These are phyloP conservation scores for Pelargonium australe DNA, from an alignment of 441 rosid genomes.

Conservation along the genomic window DNA sequence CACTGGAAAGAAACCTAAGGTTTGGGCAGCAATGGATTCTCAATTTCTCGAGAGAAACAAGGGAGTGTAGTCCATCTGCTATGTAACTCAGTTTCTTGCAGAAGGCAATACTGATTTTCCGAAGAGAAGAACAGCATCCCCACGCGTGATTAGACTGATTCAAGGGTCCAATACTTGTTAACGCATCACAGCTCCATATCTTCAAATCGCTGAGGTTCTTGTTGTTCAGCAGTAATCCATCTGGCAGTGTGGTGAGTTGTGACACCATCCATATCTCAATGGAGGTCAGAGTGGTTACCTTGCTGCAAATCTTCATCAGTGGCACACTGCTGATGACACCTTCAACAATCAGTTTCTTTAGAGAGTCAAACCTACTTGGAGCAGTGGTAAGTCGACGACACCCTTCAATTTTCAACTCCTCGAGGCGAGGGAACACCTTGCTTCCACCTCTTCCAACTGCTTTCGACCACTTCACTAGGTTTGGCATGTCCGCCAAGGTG, in stretches of 20 bases:
- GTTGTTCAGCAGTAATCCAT: slow-evolving; percentile 7
- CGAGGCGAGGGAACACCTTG: slow-evolving; percentile 23
- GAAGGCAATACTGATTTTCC: slow-evolving; percentile 1
- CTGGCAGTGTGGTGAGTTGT: neutral
- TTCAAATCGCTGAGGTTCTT: neutral
- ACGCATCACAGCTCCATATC: slow-evolving; percentile 1
- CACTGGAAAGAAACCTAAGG: slow-evolving; percentile 10
- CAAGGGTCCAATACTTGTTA: slow-evolving; percentile 2
- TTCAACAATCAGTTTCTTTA: slow-evolving; percentile 4
- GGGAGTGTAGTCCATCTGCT: neutral
- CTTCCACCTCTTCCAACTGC: neutral
- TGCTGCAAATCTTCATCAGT: neutral
- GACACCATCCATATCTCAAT: slow-evolving; percentile 3
- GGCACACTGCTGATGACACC: neutral
- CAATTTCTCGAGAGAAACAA: slow-evolving; percentile 14
- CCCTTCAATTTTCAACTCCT: slow-evolving; percentile 1
- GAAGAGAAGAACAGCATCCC: slow-evolving; percentile 7
- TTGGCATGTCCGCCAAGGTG: neutral
- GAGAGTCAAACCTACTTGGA: slow-evolving; percentile 5
- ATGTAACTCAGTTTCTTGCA: neutral
- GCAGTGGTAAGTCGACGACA: slow-evolving; percentile 12
- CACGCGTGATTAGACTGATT: neutral
- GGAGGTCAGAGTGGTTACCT: slow-evolving; percentile 5
- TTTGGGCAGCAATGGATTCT: neutral
- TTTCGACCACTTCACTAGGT: slow-evolving; percentile 2